Percentiles rank a stretch among this genome's conserved stretches.
Evolutionary conservation across 345 rosid genomes (phyloP).

Genomic region (Eucalyptus leucophloia): DNA sequence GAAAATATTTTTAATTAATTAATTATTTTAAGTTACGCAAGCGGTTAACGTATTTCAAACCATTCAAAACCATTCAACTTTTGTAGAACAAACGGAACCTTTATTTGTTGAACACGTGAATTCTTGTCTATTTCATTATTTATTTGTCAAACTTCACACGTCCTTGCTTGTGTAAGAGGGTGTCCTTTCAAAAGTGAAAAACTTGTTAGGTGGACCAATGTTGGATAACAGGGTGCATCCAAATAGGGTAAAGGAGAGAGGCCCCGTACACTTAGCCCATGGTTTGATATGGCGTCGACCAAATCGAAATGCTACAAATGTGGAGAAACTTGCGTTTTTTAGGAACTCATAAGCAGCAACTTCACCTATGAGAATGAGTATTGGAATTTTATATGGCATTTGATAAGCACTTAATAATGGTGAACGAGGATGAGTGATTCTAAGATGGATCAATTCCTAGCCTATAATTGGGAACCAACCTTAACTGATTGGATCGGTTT

Average conservation of each 20-base stretch:
- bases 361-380: background rate
- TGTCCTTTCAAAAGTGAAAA: background rate
- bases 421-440: background rate
- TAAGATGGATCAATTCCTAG: background rate
- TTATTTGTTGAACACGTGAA: background rate
- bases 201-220: background rate
- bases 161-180: background rate
- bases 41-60: too few species aligned
- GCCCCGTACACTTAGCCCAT: background rate
- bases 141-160: background rate
- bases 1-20: too few species aligned
- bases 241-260: background rate
- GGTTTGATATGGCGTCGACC: background rate
- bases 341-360: background rate
- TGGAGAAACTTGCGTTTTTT: background rate
- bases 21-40: too few species aligned
- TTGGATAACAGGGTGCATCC: background rate
- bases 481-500: accelerated
- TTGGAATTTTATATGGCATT: background rate
- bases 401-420: background rate
- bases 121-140: background rate
- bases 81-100: accelerated
- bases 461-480: background rate
- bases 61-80: too few species aligned
- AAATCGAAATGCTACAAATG: background rate